Percentiles rank a stretch among this genome's conserved stretches.
Conservation (phyloP, 2,329 filamentous ascomycete genomes). For the Pseudocercospora cruenta region DNA sequence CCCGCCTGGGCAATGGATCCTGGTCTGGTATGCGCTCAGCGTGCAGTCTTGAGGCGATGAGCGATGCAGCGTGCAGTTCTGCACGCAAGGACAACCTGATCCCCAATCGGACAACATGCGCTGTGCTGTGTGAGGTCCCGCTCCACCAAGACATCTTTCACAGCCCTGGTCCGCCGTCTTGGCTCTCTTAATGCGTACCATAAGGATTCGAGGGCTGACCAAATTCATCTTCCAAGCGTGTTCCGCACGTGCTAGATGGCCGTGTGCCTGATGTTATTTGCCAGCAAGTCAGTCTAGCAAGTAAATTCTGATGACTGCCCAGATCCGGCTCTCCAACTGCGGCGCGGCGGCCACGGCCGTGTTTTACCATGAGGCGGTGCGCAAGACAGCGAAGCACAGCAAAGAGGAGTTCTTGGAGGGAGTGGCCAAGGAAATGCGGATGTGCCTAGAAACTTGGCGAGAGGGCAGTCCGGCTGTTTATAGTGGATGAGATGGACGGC, state of each 20-base stretch:
- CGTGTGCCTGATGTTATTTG: neutral
- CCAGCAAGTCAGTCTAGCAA: neutral
- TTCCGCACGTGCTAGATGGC: neutral
- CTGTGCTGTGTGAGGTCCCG: neutral
- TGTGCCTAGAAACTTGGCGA: conserved; percentile 17
- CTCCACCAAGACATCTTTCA: neutral
- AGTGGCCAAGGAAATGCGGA: conserved; percentile 17
- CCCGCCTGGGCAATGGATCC: conserved; percentile 15
- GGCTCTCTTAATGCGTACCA: conserved; percentile 1
- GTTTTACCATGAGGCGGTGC: conserved; percentile 3
- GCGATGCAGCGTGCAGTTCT: neutral
- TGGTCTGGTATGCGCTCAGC: conserved; percentile 7
- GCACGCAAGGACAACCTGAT: neutral
- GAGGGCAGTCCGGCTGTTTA: conserved; percentile 7
- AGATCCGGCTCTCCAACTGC: conserved; percentile 26
- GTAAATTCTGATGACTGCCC: conserved; percentile 11
- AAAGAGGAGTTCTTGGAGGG: conserved; percentile 4
- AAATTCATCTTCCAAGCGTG: neutral
- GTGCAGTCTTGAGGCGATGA: neutral
- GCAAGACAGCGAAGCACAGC: conserved; percentile 17
- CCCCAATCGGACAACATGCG: conserved; percentile 4
- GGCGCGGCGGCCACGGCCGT: conserved; percentile 18
- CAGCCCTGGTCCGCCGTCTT: neutral
- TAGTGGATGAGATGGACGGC: conserved; percentile 12
- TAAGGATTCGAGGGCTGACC: neutral